Conservation (phyloP, 257 asterid genomes). For the Ilex asprella region DNA sequence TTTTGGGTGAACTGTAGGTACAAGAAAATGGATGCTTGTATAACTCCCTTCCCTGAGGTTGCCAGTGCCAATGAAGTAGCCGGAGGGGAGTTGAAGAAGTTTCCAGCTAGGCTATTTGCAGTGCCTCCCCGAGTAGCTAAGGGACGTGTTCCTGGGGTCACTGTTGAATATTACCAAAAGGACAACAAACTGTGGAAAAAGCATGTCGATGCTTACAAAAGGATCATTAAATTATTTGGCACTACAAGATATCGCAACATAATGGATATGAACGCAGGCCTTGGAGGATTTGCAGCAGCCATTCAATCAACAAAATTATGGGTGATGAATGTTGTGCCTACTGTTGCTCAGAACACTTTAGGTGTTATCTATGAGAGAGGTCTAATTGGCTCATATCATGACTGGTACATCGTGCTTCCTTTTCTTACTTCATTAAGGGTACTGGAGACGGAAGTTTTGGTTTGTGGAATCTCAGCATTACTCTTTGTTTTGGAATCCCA, state of each 20-base stretch:
- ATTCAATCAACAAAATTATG: slow-evolving; percentile 32
- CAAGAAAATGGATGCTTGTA: slow-evolving; percentile 15
- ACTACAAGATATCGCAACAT: slow-evolving; percentile 33
- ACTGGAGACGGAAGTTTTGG: too few relatives aligned
- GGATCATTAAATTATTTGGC: slow-evolving; percentile 24
- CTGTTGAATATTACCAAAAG: slow-evolving; percentile 24
- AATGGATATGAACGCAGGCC: slow-evolving; percentile 49
- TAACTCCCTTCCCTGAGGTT: slow-evolving; percentile 7
- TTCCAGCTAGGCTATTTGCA: slow-evolving; percentile 1
- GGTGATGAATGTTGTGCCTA: slow-evolving; percentile 50
- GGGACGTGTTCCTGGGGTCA: slow-evolving; percentile 24
- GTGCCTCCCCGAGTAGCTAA: slow-evolving; percentile 1
- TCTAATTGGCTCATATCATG: slow-evolving; percentile 39
- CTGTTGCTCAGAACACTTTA: slow-evolving; percentile 31
- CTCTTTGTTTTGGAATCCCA: neutral
- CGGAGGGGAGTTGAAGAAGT: neutral
- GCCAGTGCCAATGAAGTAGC: neutral
- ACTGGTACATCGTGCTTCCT: slow-evolving; percentile 18
- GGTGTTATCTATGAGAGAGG: slow-evolving; percentile 41
- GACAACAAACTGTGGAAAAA: slow-evolving; percentile 34
- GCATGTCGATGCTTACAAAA: slow-evolving; percentile 28
- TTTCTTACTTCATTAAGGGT: too few relatives aligned
- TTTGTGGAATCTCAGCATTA: too few relatives aligned
- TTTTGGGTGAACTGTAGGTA: slow-evolving; percentile 1
- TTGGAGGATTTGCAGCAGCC: slow-evolving; percentile 47